Conservation (phyloP, 176 grass and related monocot species). For the Carex myosuroides region DNA sequence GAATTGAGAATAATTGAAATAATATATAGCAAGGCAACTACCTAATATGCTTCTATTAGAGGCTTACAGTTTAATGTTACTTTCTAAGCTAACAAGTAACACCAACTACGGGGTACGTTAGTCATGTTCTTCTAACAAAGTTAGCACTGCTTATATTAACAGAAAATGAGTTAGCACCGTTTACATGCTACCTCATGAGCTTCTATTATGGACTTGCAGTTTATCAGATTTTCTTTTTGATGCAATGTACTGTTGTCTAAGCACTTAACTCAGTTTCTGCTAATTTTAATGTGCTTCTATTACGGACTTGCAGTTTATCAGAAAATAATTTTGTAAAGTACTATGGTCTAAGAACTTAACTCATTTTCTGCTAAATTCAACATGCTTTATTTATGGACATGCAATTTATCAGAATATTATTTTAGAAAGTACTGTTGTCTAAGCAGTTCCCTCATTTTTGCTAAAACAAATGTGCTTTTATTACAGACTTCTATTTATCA, state of each 20-base stretch:
- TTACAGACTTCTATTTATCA: background rate
- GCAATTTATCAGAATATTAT: background rate
- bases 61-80: background rate
- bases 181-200: background rate
- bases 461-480: background rate
- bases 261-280: background rate
- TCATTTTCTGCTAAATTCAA: background rate
- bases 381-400: background rate
- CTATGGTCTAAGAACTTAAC: background rate
- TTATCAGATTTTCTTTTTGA: background rate
- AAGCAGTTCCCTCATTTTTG: background rate
- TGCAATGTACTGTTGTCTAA: background rate
- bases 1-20: background rate
- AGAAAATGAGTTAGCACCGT: background rate
- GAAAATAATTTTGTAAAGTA: background rate
- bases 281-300: background rate
- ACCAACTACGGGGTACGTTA: background rate
- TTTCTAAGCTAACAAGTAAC: background rate
- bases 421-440: background rate
- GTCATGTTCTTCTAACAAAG: background rate
- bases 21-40: background rate
- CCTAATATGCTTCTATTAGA: background rate
- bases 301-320: background rate
- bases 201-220: background rate
- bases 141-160: background rate